Evolutionary conservation across 805 yeast genomes (phyloP), one percentile per base, ranked within the genome.

Genomic region (Candida oleophila): DNA sequence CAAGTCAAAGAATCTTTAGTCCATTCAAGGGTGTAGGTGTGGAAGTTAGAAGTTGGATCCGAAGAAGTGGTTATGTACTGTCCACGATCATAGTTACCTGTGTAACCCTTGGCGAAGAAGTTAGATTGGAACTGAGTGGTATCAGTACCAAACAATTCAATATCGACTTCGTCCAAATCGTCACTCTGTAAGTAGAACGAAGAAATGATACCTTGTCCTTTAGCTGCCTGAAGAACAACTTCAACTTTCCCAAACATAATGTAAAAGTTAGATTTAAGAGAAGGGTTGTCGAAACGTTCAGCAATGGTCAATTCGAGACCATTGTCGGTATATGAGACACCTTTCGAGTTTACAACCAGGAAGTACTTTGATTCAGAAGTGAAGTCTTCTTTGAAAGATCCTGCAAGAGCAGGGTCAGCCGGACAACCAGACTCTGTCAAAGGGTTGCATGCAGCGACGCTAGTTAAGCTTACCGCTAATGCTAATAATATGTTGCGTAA

Each of bases 171-270:
- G 66, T 91, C 97, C 52, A 85, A 71, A 57, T 86, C 96, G 62
- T 91, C 97, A 38, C 78, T 70, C 60, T 89, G 95, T 45, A 90
- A 73, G 53, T 84, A 88, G 54, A 90, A 81, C 2, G 94, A 83
- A 0, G 96, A 85, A 12, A 89, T 81, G 36, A 91, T 76, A 51
- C 97, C 97, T 16, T 65, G 66, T 21, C 96, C 97, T 14, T 77
- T 69, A 3, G 95, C 91, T 15, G 91, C 87, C 61, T 83, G 76
- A 49, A 87, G 62, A 1, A 72, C 73, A 4, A 82, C 89, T 62
- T 87, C 95, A 25, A 89, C 80, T 52, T 82, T 82, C 48, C 97
- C 97, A 64, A 83, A 91, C 94, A 90, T 87, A 55, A 91, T 80
- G 68, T 89, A 89, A 63, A 86, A 89, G 51, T 84, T 77, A 3